These are phyloP conservation scores for Syncephalastrum sp. DNA, from an alignment of 371 early-diverging fungal species.

Conservation along the genomic window DNA sequence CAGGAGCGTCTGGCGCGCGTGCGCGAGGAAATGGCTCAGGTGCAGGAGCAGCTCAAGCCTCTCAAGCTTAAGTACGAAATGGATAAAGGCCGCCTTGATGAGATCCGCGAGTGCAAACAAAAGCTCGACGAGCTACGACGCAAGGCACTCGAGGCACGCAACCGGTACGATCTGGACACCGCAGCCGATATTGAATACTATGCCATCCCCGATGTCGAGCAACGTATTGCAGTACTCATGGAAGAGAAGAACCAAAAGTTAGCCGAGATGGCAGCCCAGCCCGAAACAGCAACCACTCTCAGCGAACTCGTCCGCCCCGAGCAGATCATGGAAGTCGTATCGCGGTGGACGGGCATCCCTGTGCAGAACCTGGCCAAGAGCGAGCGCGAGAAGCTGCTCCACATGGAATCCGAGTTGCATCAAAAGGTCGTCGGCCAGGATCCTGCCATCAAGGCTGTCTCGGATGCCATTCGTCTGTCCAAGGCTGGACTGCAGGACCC, in stretches of 20 bases:
- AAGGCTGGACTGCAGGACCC: conserved; percentile 83
- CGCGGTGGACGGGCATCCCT: conserved; percentile 90
- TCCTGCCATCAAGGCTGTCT: conserved; percentile 75
- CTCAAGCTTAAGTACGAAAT: conserved; percentile 82
- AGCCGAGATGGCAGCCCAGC: conserved; percentile 49
- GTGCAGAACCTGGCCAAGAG: conserved; percentile 74
- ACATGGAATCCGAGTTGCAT: conserved; percentile 73
- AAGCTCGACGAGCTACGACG: conserved; percentile 85
- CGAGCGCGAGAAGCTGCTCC: conserved; percentile 79
- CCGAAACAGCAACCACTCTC: conserved; percentile 43
- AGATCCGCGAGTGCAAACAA: conserved; percentile 81
- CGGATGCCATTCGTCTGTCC: conserved; percentile 70
- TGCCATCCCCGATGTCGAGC: conserved; percentile 83
- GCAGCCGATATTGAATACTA: conserved; percentile 88
- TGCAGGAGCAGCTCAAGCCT: conserved; percentile 87
- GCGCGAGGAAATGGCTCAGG: conserved; percentile 77
- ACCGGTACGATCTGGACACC: conserved; percentile 70
- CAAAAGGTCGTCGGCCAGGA: conserved; percentile 87
- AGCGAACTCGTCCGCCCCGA: conserved; percentile 86
- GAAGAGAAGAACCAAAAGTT: conserved; percentile 60
- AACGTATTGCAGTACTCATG: conserved; percentile 58
- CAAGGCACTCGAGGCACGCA: conserved; percentile 86
- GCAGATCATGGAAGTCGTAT: conserved; percentile 86
- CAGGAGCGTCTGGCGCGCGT: conserved; percentile 77
- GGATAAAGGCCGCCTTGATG: conserved; percentile 84